Percentiles rank a stretch among this genome's conserved stretches.
Conservation (phyloP, 805 yeast species). For the Saturnispora saitoi region DNA sequence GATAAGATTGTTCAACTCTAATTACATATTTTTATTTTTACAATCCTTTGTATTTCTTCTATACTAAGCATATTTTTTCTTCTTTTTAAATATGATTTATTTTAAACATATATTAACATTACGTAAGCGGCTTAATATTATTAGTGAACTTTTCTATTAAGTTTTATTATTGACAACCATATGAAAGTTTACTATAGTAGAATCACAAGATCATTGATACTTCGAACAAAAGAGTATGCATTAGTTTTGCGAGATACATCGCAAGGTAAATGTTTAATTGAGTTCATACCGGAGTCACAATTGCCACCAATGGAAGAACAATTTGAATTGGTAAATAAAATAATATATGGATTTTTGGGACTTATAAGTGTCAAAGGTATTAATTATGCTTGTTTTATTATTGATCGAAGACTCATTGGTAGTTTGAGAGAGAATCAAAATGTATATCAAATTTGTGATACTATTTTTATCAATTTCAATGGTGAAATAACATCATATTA, state of each 20-base stretch:
- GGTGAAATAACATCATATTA: conserved; percentile 29
- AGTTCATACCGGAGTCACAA: conserved; percentile 35
- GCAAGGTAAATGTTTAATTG: conserved; percentile 39
- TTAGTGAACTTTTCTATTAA: neutral
- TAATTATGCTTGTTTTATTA: conserved; percentile 50
- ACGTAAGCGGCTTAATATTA: neutral
- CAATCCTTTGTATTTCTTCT: neutral
- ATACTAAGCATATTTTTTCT: neutral
- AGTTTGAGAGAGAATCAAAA: conserved; percentile 43
- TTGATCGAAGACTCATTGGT: conserved; percentile 48
- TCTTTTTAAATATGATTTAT: neutral
- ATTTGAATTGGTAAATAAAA: conserved; percentile 15
- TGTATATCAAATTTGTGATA: conserved; percentile 46
- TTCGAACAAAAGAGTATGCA: conserved; percentile 8
- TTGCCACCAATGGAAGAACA: conserved; percentile 17
- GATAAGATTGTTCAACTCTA: conserved; percentile 17
- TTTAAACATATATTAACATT: neutral
- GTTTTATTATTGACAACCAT: neutral
- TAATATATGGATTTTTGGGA: conserved; percentile 51
- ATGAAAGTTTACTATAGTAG: conserved; percentile 11
- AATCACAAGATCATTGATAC: conserved; percentile 5
- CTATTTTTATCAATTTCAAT: conserved; percentile 57
- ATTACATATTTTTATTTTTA: neutral
- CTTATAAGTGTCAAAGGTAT: conserved; percentile 45
- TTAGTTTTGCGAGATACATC: conserved; percentile 6